Conservation (phyloP, 2,329 filamentous ascomycete species). For the Diaporthe vaccinii region DNA sequence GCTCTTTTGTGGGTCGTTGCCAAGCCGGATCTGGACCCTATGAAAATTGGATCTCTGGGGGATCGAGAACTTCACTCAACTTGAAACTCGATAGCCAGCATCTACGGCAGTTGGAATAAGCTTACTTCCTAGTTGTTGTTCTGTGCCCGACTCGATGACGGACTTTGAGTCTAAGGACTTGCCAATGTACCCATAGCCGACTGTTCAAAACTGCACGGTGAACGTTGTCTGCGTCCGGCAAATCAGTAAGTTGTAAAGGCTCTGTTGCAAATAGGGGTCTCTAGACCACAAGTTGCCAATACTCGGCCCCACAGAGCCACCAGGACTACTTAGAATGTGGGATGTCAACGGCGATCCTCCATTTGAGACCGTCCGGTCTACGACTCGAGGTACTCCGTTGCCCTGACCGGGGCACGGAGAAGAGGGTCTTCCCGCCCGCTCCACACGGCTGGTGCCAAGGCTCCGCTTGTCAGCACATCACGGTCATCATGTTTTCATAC, state of each 20-base stretch:
- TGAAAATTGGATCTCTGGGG: background rate
- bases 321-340: background rate
- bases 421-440: constrained; percentile 5
- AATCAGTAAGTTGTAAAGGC: background rate
- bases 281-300: background rate
- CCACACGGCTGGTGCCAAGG: constrained; percentile 1
- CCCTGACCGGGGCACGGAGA: background rate
- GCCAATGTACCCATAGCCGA: background rate
- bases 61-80: background rate
- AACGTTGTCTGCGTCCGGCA: background rate
- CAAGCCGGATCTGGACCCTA: constrained; percentile 7
- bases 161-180: background rate
- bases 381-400: background rate
- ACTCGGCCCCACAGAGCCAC: constrained; percentile 6
- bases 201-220: background rate
- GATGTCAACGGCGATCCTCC: background rate
- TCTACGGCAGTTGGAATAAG: constrained; percentile 18
- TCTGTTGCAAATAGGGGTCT: constrained; percentile 2
- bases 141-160: background rate
- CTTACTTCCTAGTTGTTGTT: constrained; percentile 1
- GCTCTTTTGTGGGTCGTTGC: constrained; percentile 7
- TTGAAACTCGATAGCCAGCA: constrained; percentile 10
- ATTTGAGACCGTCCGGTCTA: background rate
- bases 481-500: background rate
- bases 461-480: constrained; percentile 3